phyloP scores from a whole-genome alignment of 331 rosid genomes.

The Quercus lobata region DNA sequence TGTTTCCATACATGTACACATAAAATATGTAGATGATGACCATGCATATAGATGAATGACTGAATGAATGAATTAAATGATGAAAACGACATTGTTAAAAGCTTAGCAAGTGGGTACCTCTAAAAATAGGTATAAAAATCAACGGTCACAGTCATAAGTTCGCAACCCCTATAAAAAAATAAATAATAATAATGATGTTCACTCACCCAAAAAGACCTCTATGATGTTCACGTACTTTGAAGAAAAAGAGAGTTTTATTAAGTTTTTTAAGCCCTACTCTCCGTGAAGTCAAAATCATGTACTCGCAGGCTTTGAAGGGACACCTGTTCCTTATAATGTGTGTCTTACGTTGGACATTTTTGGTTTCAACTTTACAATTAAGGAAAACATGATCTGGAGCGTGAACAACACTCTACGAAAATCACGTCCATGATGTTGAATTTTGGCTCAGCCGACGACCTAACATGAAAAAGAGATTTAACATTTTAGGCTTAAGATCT shows the following conservation, averaged over 20 bases:
- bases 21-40: too few relatives aligned
- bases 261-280: too few relatives aligned
- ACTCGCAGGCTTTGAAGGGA: too few relatives aligned
- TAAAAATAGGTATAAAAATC: conserved; percentile 17
- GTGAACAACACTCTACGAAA: background rate
- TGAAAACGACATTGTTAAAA: background rate
- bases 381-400: background rate
- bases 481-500: background rate
- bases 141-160: conserved; percentile 20
- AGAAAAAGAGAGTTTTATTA: background rate
- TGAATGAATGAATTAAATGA: background rate
- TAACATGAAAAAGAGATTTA: too few relatives aligned
- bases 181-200: too few relatives aligned
- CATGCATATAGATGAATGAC: background rate
- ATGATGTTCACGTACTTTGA: background rate
- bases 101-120: background rate
- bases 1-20: background rate
- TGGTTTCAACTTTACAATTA: too few relatives aligned
- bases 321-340: too few relatives aligned
- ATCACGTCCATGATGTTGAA: background rate
- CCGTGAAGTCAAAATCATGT: too few relatives aligned
- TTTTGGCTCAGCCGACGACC: too few relatives aligned
- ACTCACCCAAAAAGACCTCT: background rate
- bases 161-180: background rate
- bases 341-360: too few relatives aligned